Evolutionary conservation across 2,329 filamentous ascomycete genomes (phyloP), one percentile per base, ranked within the genome.

Genomic region (Apiospora rasikravindrae): DNA sequence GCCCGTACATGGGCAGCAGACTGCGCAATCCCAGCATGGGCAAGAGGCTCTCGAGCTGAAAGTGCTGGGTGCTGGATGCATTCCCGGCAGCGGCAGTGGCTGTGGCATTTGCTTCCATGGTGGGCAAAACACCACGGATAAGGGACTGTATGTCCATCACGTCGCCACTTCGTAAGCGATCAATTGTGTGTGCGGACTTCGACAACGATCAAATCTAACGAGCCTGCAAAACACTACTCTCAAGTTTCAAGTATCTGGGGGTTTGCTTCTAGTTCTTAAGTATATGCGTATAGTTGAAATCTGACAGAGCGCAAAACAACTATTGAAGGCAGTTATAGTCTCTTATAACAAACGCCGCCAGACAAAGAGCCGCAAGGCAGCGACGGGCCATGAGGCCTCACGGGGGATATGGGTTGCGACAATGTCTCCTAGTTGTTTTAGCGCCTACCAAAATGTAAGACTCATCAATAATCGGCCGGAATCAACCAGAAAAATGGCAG

Each of bases 1-100:
- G 77, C 29, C 84, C 82, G 73, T 88, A 86, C 53, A 88, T 74
- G 37, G 88, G 82, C 72, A 85, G 78, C 37, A 88, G 78, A 73
- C 77, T 76, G 49, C 77, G 80, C 70, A 87, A 78, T 13, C 86
- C 85, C 4, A 87, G 80, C 0, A 86, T 82, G 5, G 82, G 80
- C 19, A 87, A 81, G 64, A 88, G 78, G n/a, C 77, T 83, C 73
- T 88, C 85, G 4, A 79, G 70, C 10, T 74, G 47, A 19, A 66
- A 47, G 13, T 13, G 14, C 44, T 70, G 73, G 67, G 72, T 24
- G 33, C 76, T 73, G 2, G 77, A 73, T 2, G 67, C 42, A 44
- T 79, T 76, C 13, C 44, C 44, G 33, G 69, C 57, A 2, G 70
- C 24, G 13, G 66, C 44, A 1, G 71, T 26, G 22, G 64, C 42